Base-by-base conservation (phyloP, 768 basidiomycete species). In the Sporobolomyces phaffii region DNA sequence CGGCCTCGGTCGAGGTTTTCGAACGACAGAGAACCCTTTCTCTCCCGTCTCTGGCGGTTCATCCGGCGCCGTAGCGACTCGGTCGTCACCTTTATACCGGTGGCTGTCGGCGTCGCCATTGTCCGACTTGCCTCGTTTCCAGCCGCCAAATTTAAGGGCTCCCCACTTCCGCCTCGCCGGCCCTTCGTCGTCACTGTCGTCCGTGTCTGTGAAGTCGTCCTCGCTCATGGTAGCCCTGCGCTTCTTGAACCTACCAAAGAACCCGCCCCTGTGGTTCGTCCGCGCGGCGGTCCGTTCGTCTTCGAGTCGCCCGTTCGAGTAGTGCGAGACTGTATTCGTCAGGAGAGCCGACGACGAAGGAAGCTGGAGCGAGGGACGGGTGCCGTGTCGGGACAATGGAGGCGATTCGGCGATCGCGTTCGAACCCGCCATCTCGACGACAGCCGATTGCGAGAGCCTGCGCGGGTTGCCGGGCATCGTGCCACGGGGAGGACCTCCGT, bases 191-290 rank as follows among this genome's bases (percentile, higher is more conserved):
- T 66, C 64, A 57, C 61, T 52, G 44, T 68, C 66, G 28, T 62
- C 44, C 33, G 62, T 62, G 22, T 61, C 53, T 17, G 48, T 53
- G 38, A 47, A 43, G 3, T 64, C 68, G 33, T 69, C 68, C 11
- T 69, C 68, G 56, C 61, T 62, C 29, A 59, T 50, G 22, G 45
- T 48, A 40, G 38, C 43, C 14, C 64, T 40, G 31, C 58, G 57
- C 52, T 65, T 60, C 54, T 64, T 65, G 52, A 70, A 70, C 18
- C 69, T 56, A 0, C 69, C 69, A 29, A 70, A 70, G 69, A 70
- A 70, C 6, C 69, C 69, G 22, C 59, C 59, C 18, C 40, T n/a
- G 10, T 28, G 28, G 17, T 45, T 58, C 51, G 52, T 28, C 17
- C 45, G 38, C 1, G 56, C 44, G 18, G 56, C 31, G 2, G 51